Base-by-base conservation (phyloP, 2,329 filamentous ascomycete genomes). In the Diplocarpon rosae region DNA sequence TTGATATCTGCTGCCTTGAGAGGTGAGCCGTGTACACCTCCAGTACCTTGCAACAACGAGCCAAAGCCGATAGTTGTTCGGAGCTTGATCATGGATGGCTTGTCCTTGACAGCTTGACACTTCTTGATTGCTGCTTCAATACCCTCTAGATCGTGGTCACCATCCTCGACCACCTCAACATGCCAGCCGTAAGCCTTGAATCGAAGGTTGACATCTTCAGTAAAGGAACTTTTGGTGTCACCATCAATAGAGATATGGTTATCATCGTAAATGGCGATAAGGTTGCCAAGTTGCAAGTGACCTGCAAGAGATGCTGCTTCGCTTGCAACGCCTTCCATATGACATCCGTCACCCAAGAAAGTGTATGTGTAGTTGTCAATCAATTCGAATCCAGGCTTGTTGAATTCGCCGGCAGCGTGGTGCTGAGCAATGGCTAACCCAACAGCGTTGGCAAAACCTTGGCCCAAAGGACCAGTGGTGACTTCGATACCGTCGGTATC, bases 171-270 rank as follows among this genome's bases (percentile, higher is more conserved):
- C 65, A 75, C 75, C 63, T 85, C 71, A 49, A 82, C 80, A 69
- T 98, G 88, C 92, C 92, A 98, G 72, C 89, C 92, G 68, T 95
- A 98, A 50, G 92, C 67, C 73, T 96, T 87, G 67, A 96, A 96
- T 63, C 90, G 82, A 78, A 93, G 92, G 61, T 75, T 67, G 50
- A 96, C 90, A 59, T 98, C 89, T 73, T 98, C 92, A 49, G 92
- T 98, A 75, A 98, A 96, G 56, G 92, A 83, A 63, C 78, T 81
- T 72, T 92, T 92, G 71, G 85, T 96, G 75, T 95, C 84, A 68
- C 92, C 92, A 64, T 98, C 92, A 64, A 80, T 81, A 60, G 76
- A 94, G 64, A 98, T 96, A 68, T 95, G 85, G 79, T 98, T 98
- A 76, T 98, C 92, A 65, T 98, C 92, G 69, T 90, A 98, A 69